A percentile compares a stretch with the other conserved stretches of the same genome.
These are phyloP conservation scores for Durio zibethinus DNA, from an alignment of 345 rosid genomes.

Conservation along the genomic window DNA sequence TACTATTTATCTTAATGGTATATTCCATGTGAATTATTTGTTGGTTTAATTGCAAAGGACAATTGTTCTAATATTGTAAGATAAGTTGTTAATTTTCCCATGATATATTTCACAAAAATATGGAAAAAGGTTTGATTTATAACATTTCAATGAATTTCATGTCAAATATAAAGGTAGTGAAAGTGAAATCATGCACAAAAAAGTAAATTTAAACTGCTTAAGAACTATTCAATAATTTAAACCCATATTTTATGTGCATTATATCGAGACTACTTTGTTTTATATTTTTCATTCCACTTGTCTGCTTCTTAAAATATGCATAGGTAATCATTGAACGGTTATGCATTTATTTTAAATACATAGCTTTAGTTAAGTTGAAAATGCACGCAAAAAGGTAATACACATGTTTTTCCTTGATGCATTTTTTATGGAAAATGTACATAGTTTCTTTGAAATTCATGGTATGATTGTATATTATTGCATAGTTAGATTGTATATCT, in stretches of 20 bases:
- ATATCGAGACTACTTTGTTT: background rate
- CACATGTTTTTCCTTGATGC: too few relatives aligned
- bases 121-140: background rate
- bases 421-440: too few relatives aligned
- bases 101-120: background rate
- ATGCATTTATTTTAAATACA: slow-evolving; percentile 13
- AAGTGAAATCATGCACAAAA: too few relatives aligned
- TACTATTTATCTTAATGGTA: slow-evolving; percentile 91
- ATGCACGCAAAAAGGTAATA: too few relatives aligned
- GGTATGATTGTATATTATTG: too few relatives aligned
- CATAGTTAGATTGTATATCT: too few relatives aligned
- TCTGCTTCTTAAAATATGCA: background rate
- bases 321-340: background rate
- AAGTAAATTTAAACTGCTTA: too few relatives aligned
- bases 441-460: too few relatives aligned
- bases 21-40: slow-evolving; percentile 8
- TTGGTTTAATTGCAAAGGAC: background rate
- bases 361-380: too few relatives aligned
- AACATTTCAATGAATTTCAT: background rate
- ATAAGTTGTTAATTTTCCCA: too few relatives aligned
- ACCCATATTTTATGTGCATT: background rate
- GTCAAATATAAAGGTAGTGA: too few relatives aligned
- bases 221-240: background rate
- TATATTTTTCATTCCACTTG: background rate
- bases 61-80: too few relatives aligned